Conservation (phyloP, 345 rosid genomes). For the Abelmoschus esculentus region DNA sequence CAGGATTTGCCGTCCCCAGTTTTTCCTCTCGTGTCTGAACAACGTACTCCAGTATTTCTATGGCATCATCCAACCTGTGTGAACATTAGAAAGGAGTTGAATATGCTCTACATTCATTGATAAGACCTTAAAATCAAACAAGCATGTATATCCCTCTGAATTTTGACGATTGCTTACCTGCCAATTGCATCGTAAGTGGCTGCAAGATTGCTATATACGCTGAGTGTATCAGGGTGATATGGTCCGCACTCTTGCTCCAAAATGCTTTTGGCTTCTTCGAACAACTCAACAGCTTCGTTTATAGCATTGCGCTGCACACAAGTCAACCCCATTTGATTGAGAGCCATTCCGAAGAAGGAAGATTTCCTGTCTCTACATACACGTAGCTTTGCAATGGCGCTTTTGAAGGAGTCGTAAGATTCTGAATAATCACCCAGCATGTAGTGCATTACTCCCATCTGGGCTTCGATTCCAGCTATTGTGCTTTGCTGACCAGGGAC, state of each 20-base stretch:
- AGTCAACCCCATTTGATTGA: conserved; percentile 92
- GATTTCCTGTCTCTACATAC: conserved; percentile 72
- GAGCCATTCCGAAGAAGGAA: conserved; percentile 75
- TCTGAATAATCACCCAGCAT: conserved; percentile 76
- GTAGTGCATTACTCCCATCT: conserved; percentile 83
- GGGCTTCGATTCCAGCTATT: conserved; percentile 85
- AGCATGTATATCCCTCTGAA: not conserved
- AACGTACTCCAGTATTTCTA: conserved; percentile 55
- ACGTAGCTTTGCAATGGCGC: conserved; percentile 57
- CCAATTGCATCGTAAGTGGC: conserved; percentile 93
- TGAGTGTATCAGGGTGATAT: conserved; percentile 80
- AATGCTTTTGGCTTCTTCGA: conserved; percentile 74
- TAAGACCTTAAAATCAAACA: conserved; percentile 3
- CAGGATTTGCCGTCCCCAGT: conserved; percentile 87
- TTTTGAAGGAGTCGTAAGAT: conserved; percentile 59
- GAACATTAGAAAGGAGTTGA: not conserved
- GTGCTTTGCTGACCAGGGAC: conserved; percentile 75
- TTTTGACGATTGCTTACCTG: conserved; percentile 39
- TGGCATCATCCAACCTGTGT: conserved; percentile 81
- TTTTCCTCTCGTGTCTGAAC: conserved; percentile 77
- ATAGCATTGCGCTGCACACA: conserved; percentile 65
- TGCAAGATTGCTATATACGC: conserved; percentile 85
- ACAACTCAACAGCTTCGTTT: conserved; percentile 70
- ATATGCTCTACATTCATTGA: not conserved
- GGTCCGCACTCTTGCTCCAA: conserved; percentile 78